These are phyloP conservation scores for Mucor mucedo DNA, from an alignment of 371 early-diverging fungal genomes.

Conservation along the genomic window DNA sequence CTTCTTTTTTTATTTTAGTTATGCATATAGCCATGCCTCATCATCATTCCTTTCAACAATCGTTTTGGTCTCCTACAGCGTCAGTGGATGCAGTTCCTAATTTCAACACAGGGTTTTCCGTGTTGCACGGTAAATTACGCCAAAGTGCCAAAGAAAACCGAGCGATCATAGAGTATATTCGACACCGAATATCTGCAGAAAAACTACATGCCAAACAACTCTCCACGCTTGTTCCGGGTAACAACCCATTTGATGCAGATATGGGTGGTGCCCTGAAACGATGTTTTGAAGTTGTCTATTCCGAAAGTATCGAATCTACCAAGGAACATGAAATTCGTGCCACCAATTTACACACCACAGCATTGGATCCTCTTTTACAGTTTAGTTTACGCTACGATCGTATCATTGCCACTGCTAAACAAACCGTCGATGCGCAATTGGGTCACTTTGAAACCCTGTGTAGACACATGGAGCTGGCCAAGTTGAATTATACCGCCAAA, in stretches of 20 bases:
- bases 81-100: slow-evolving; percentile 29
- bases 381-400: slow-evolving; percentile 57
- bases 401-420: slow-evolving; percentile 55
- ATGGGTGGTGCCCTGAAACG: slow-evolving; percentile 71
- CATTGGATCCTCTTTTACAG: slow-evolving; percentile 63
- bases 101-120: slow-evolving; percentile 54
- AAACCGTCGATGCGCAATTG: slow-evolving; percentile 54
- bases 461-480: slow-evolving; percentile 16
- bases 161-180: slow-evolving; percentile 66
- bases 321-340: slow-evolving; percentile 64
- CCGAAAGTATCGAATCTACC: slow-evolving; percentile 64
- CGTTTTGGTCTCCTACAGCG: slow-evolving; percentile 50
- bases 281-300: slow-evolving; percentile 70
- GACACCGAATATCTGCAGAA: slow-evolving; percentile 69
- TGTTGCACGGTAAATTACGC: slow-evolving; percentile 68
- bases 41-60: slow-evolving; percentile 39
- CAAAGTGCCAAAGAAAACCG: slow-evolving; percentile 72
- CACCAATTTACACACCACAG: slow-evolving; percentile 60
- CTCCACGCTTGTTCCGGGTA: slow-evolving; percentile 40
- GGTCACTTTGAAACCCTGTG: slow-evolving; percentile 40
- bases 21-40: slow-evolving; percentile 13
- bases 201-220: slow-evolving; percentile 53
- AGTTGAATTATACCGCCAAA: slow-evolving; percentile 10
- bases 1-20: neutral
- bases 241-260: slow-evolving; percentile 58